A percentile compares a stretch with the other conserved stretches of the same genome.
Evolutionary conservation across 2,329 filamentous ascomycete species (phyloP).

Genomic region (Colletotrichum tropicale): DNA sequence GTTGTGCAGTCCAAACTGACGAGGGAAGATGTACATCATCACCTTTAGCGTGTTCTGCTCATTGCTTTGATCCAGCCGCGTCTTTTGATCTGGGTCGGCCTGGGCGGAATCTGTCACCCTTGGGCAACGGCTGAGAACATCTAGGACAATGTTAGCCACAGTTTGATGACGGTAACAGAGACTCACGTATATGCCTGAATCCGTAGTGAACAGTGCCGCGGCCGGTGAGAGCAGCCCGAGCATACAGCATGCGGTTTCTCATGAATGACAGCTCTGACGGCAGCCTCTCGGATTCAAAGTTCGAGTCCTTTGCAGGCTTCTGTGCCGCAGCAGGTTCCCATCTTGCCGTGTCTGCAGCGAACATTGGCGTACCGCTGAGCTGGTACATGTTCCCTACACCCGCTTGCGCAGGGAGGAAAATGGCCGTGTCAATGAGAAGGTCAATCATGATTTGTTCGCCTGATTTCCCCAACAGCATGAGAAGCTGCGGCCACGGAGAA

Average conservation of each 20-base stretch:
- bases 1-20: constrained; percentile 89
- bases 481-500: constrained; percentile 75
- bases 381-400: constrained; percentile 75
- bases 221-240: constrained; percentile 72
- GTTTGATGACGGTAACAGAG: too few species aligned
- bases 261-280: constrained; percentile 74
- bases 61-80: constrained; percentile 28
- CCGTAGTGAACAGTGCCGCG: constrained; percentile 74
- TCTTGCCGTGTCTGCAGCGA: constrained; percentile 34
- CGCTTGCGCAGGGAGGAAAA: constrained; percentile 70
- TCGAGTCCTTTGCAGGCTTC: background rate
- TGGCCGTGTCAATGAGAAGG: constrained; percentile 75
- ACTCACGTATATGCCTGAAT: constrained; percentile 79
- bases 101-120: background rate
- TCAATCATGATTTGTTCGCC: constrained; percentile 81
- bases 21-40: constrained; percentile 92
- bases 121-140: constrained; percentile 78
- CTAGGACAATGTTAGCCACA: constrained; percentile 44
- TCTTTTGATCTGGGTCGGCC: background rate
- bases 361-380: constrained; percentile 68
- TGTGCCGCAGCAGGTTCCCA: background rate
- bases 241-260: constrained; percentile 86
- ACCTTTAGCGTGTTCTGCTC: constrained; percentile 67
- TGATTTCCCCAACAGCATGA: constrained; percentile 74
- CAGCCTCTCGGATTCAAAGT: constrained; percentile 21